A percentile compares a stretch with the other conserved stretches of the same genome.
phyloP scores from a whole-genome alignment of 73 alveolate species.

The Symbiodinium natans region DNA sequence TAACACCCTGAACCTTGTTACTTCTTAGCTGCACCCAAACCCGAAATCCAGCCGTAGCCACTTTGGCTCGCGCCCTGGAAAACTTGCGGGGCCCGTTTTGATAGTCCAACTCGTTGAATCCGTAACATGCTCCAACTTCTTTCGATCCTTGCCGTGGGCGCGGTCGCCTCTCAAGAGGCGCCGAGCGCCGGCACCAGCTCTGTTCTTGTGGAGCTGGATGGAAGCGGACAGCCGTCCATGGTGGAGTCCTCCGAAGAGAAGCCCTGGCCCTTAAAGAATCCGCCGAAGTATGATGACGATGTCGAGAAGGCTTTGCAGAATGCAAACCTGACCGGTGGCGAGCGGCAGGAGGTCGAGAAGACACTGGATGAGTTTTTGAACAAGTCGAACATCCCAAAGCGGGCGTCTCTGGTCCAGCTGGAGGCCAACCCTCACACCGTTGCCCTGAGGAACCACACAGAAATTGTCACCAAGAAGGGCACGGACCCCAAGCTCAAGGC shows the following conservation, averaged over 20 bases:
- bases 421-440: too few relatives aligned
- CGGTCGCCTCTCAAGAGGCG: background rate
- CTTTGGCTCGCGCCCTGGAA: too few relatives aligned
- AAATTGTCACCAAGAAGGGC: slow-evolving; percentile 8
- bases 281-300: background rate
- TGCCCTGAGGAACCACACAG: slow-evolving; percentile 43
- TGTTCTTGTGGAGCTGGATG: background rate
- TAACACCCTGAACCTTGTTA: too few relatives aligned
- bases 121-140: too few relatives aligned
- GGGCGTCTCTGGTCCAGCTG: too few relatives aligned
- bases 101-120: too few relatives aligned
- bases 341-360: slow-evolving; percentile 79
- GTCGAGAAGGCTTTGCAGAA: slow-evolving; percentile 40
- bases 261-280: too few relatives aligned
- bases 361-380: slow-evolving; percentile 56
- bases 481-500: slow-evolving; percentile 62
- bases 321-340: slow-evolving; percentile 46
- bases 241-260: too few relatives aligned
- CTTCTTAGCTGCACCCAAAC: too few relatives aligned
- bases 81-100: too few relatives aligned
- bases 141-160: slow-evolving; percentile 1
- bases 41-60: too few relatives aligned
- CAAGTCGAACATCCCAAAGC: slow-evolving; percentile 32
- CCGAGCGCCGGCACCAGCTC: background rate
- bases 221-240: background rate